phyloP scores from a whole-genome alignment of 208 protist genomes.

The Trypanosoma cruzi region DNA sequence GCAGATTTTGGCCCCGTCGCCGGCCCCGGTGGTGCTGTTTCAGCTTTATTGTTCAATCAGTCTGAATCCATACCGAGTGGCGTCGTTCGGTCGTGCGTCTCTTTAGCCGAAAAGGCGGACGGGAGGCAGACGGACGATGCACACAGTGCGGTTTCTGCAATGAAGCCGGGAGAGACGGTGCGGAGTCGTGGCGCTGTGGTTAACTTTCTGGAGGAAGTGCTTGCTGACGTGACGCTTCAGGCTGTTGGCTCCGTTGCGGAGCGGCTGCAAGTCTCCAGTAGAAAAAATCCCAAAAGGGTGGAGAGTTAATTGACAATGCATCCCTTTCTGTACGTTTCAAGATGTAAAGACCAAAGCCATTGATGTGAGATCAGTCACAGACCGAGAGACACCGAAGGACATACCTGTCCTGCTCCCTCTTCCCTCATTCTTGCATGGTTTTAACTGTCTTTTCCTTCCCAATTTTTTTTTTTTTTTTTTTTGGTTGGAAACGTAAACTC shows the following conservation, averaged over 20 bases:
- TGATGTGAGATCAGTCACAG: neutral
- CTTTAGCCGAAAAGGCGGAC: neutral
- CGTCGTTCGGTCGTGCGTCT: neutral
- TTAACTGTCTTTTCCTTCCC: slow-evolving; percentile 13
- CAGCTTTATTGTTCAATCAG: neutral
- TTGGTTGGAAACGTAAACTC: slow-evolving; percentile 16
- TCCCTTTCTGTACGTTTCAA: neutral
- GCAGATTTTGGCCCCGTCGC: neutral
- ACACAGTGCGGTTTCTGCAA: neutral
- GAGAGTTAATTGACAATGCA: neutral
- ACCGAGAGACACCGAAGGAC: neutral
- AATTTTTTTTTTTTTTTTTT: slow-evolving; percentile 19
- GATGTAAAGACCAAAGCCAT: slow-evolving; percentile 5
- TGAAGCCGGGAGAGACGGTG: neutral
- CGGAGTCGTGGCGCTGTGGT: slow-evolving; percentile 5
- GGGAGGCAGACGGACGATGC: neutral
- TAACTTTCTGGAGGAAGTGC: slow-evolving; percentile 62
- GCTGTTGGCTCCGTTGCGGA: slow-evolving; percentile 12
- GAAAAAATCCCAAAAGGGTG: neutral
- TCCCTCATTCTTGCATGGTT: slow-evolving; percentile 5
- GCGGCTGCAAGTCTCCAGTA: neutral
- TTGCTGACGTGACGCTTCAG: slow-evolving; percentile 33
- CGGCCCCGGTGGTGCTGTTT: neutral
- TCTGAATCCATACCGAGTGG: neutral
- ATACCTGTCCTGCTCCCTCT: slow-evolving; percentile 4